Percentiles rank a stretch among this genome's conserved stretches.
phyloP scores from a whole-genome alignment of 768 basidiomycete genomes.

The Cubamyces lactineus region DNA sequence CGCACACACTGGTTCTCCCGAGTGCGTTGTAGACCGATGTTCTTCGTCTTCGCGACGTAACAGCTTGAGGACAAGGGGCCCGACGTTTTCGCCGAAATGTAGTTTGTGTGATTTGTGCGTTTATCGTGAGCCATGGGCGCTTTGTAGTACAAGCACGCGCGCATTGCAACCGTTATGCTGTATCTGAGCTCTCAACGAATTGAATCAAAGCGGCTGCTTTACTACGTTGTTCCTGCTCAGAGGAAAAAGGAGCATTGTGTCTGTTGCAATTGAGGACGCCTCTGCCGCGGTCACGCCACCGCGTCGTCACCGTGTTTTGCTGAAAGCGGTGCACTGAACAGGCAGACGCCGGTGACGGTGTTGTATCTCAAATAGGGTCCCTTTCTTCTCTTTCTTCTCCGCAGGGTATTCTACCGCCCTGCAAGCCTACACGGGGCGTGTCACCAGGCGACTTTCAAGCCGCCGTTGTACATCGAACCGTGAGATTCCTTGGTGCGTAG shows the following conservation, averaged over 20 bases:
- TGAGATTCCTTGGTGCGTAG: slow-evolving; percentile 14
- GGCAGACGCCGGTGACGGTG: slow-evolving; percentile 6
- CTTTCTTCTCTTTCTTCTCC: slow-evolving; percentile 1
- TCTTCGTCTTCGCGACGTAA: too few species aligned
- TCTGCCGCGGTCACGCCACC: slow-evolving; percentile 14
- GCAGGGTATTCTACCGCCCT: background rate
- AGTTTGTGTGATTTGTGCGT: too few species aligned
- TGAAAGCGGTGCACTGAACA: background rate
- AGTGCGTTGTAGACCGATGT: too few species aligned
- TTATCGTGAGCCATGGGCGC: too few species aligned
- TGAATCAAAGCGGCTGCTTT: too few species aligned
- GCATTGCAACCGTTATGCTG: too few species aligned
- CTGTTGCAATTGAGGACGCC: slow-evolving; percentile 37
- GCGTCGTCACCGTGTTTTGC: slow-evolving; percentile 14
- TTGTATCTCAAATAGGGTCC: slow-evolving; percentile 11
- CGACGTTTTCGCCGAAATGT: too few species aligned
- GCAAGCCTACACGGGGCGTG: background rate
- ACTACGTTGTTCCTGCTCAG: too few species aligned
- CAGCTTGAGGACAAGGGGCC: too few species aligned
- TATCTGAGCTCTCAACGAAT: too few species aligned
- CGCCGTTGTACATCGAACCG: background rate
- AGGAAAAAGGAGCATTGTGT: slow-evolving; percentile 50
- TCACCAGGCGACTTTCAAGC: slow-evolving; percentile 1
- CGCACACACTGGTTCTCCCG: too few species aligned
- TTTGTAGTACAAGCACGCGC: too few species aligned